These are phyloP conservation scores for Lachancea meyersii DNA, from an alignment of 805 yeast species.

Conservation along the genomic window DNA sequence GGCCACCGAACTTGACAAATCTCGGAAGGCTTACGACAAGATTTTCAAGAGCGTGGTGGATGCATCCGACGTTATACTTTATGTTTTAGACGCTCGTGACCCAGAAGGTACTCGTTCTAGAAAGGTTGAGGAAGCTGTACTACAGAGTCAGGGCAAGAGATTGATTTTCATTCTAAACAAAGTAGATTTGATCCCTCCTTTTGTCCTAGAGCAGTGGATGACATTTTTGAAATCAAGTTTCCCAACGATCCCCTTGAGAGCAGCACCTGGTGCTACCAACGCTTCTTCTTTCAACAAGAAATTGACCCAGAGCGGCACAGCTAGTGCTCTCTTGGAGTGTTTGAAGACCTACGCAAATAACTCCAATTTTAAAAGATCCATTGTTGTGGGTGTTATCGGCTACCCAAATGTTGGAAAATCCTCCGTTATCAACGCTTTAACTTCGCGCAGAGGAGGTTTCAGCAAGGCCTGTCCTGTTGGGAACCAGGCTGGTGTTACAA, in stretches of 20 bases:
- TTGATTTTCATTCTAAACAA: slow-evolving; percentile 82
- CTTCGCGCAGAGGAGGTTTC: slow-evolving; percentile 63
- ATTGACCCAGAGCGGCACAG: slow-evolving; percentile 63
- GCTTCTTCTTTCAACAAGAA: slow-evolving; percentile 65
- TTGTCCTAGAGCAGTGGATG: slow-evolving; percentile 79
- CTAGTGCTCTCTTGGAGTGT: slow-evolving; percentile 67
- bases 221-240: slow-evolving; percentile 70
- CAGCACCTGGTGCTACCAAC: slow-evolving; percentile 68
- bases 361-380: slow-evolving; percentile 79
- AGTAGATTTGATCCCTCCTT: slow-evolving; percentile 86
- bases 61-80: slow-evolving; percentile 81
- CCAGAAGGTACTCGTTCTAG: slow-evolving; percentile 92
- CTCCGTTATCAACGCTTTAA: slow-evolving; percentile 83
- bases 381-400: slow-evolving; percentile 92
- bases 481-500: slow-evolving; percentile 96
- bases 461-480: slow-evolving; percentile 90
- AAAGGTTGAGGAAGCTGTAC: slow-evolving; percentile 83
- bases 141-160: slow-evolving; percentile 70
- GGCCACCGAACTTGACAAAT: slow-evolving; percentile 53
- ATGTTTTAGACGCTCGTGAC: slow-evolving; percentile 96
- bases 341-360: slow-evolving; percentile 80
- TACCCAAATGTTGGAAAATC: slow-evolving; percentile 98
- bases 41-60: slow-evolving; percentile 90
- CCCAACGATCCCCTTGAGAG: slow-evolving; percentile 88
- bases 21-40: slow-evolving; percentile 88